Base-by-base conservation (phyloP, 306 rosid species). In the Malus fusca region DNA sequence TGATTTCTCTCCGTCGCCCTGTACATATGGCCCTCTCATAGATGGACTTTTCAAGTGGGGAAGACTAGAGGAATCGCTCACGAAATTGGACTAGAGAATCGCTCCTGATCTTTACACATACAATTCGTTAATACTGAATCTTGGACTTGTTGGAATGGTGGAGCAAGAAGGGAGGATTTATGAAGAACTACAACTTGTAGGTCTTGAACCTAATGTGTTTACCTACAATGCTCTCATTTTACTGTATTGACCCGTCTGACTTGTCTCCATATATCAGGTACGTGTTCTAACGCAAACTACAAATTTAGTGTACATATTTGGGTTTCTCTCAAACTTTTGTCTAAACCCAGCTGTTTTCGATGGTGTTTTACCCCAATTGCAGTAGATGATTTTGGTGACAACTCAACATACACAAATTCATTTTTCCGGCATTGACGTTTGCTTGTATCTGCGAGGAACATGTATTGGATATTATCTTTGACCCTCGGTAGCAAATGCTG, bases 151-250 rank as follows among this genome's bases (percentile, higher is more conserved):
- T 64, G 97, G 98, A 80, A 92, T 88, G 96, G 88, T 84, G 75
- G 97, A 95, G 73, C 78, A 76, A 82, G 96, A 97, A 0, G 87
- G 89, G 60, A 80, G 79, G 67, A 80, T 95, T 86, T 95, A 84
- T 30, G 92, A 95, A 70, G 97, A 95, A 65, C 85, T 92, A 67
- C 92, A 81, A 72, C 88, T 77, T 58, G 66, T 63, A 77, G 97
- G 98, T 64, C n/a, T 95, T 67, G 93, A 95, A 81, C 98, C 97
- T 7, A 85, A 92, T 62, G 97, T 92, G 80, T 92, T 89, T 87
- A 95, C 97, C 30, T 92, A 90, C 80, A 95, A 95, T 78, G 98
- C 97, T 71, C 98, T 95, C 72, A 95, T 95, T 82, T 88, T 97
- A 66, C 96, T 91, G 62, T 87, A 95, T 68, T 28, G 31, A 56